phyloP scores from a whole-genome alignment of 768 basidiomycete species.

The Termitomyces sp. region DNA sequence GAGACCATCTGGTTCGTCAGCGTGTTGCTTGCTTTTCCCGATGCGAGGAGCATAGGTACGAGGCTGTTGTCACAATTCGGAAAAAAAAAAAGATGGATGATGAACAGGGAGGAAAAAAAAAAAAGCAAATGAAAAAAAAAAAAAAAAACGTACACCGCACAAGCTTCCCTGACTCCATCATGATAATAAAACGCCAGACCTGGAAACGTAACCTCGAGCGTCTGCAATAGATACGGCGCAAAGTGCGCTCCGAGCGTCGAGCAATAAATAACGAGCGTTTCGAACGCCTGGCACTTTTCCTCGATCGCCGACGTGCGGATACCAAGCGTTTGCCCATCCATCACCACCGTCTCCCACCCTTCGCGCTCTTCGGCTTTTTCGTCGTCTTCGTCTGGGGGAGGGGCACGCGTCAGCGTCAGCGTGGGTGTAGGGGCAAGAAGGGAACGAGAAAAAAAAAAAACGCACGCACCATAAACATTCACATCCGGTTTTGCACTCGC shows the following conservation, averaged over 20 bases:
- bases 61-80: too few relatives aligned
- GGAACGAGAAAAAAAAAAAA: background rate
- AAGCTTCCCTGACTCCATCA: constrained; percentile 79
- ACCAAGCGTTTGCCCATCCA: constrained; percentile 75
- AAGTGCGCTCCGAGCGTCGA: constrained; percentile 64
- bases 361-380: constrained; percentile 56
- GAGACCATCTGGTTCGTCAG: constrained; percentile 66
- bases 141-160: constrained; percentile 54
- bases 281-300: constrained; percentile 86
- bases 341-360: constrained; percentile 74
- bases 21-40: constrained; percentile 62
- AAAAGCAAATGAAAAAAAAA: background rate
- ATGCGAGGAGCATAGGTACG: constrained; percentile 64
- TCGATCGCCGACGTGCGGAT: constrained; percentile 80
- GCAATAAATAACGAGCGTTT: constrained; percentile 80
- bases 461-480: constrained; percentile 57
- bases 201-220: constrained; percentile 68
- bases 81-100: too few relatives aligned
- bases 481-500: constrained; percentile 83
- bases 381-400: constrained; percentile 45
- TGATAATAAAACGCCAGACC: constrained; percentile 77
- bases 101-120: too few relatives aligned
- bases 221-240: constrained; percentile 69
- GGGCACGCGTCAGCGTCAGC: background rate
- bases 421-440: too few relatives aligned